phyloP scores from a whole-genome alignment of 306 rosid genomes.

The Castanospermum australe region DNA sequence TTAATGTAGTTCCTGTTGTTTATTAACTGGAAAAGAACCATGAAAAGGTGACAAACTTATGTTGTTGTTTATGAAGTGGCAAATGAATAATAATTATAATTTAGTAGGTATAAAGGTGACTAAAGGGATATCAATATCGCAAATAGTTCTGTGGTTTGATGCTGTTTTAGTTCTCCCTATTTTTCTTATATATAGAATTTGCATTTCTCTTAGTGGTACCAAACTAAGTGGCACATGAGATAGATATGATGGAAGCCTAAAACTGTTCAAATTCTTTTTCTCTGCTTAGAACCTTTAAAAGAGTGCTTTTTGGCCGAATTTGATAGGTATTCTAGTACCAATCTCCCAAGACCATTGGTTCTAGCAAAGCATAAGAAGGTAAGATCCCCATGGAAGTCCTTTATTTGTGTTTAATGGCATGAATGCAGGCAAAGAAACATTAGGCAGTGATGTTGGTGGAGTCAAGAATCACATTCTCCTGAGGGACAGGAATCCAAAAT shows the following conservation, averaged over 20 bases:
- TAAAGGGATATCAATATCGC: not conserved
- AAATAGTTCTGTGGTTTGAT: not conserved
- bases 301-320: not conserved
- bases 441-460: conserved; percentile 5
- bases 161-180: not conserved
- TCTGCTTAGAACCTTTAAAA: not conserved
- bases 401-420: not conserved
- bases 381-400: not conserved
- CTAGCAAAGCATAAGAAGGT: not conserved
- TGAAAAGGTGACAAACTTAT: not conserved
- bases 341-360: not conserved
- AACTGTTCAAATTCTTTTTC: not conserved
- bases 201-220: not conserved
- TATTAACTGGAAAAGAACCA: not conserved
- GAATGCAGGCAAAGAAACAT: not conserved
- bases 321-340: not conserved
- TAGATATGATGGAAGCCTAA: not conserved
- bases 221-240: not conserved
- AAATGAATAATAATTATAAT: not conserved
- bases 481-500: not conserved
- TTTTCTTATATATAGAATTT: not conserved
- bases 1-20: not conserved
- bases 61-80: not conserved
- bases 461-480: conserved; percentile 44
- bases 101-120: not conserved